Evolutionary conservation across 2,329 filamentous ascomycete species (phyloP).

Genomic region (Xylaria sp.): DNA sequence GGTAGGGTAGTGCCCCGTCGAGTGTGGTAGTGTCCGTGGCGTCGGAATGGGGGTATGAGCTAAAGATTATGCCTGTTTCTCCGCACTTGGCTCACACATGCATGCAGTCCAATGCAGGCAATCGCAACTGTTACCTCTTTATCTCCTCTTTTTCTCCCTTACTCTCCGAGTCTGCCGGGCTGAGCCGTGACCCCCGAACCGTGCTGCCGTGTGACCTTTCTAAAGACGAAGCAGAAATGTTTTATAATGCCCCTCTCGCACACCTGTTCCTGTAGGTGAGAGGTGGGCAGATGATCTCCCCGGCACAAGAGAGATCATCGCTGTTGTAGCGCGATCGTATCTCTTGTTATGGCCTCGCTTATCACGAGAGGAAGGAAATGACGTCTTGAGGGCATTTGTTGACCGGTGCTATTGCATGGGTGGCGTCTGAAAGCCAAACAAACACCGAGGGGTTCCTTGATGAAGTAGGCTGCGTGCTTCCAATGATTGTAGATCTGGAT

Average conservation of each 20-base stretch:
- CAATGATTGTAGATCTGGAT: slow-evolving; percentile 15
- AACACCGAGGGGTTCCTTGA: slow-evolving; percentile 2
- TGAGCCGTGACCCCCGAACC: slow-evolving; percentile 31
- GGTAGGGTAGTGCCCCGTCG: slow-evolving; percentile 40
- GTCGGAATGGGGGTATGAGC: slow-evolving; percentile 32
- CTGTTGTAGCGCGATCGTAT: slow-evolving; percentile 1
- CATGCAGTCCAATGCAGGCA: slow-evolving; percentile 36
- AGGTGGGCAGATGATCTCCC: slow-evolving; percentile 15
- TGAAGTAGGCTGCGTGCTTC: slow-evolving; percentile 5
- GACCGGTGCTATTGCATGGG: slow-evolving; percentile 8
- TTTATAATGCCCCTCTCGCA: slow-evolving; percentile 1
- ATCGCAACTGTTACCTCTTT: slow-evolving; percentile 35
- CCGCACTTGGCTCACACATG: slow-evolving; percentile 39
- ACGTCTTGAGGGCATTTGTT: slow-evolving; percentile 1
- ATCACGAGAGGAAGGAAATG: neutral
- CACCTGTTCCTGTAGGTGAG: slow-evolving; percentile 14
- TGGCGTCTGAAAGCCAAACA: neutral
- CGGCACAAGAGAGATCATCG: neutral
- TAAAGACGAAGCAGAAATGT: slow-evolving; percentile 16
- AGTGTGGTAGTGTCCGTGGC: slow-evolving; percentile 39
- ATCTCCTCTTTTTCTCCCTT: slow-evolving; percentile 26
- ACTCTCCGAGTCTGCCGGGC: slow-evolving; percentile 32
- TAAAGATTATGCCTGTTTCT: slow-evolving; percentile 37
- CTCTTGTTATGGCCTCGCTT: slow-evolving; percentile 4
- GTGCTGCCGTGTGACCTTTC: slow-evolving; percentile 37